Percentiles rank a stretch among this genome's conserved stretches.
These are phyloP conservation scores for Harringtonia aguacate DNA, from an alignment of 2,329 filamentous ascomycete species.

Conservation along the genomic window DNA sequence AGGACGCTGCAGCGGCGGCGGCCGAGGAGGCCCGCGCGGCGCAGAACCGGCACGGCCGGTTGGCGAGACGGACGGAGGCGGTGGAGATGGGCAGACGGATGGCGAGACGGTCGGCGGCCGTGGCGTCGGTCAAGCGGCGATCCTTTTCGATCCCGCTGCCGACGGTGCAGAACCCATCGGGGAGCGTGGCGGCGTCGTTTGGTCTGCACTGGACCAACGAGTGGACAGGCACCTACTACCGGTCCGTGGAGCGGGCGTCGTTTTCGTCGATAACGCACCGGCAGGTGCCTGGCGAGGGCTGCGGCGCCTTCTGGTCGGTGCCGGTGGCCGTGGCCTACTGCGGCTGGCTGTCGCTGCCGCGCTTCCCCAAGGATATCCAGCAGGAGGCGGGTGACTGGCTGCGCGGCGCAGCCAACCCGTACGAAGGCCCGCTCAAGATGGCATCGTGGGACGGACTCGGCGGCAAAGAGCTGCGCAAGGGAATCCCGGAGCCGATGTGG, in stretches of 20 bases:
- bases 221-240: conserved; percentile 7
- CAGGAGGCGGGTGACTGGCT: conserved; percentile 2
- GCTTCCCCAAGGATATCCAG: conserved; percentile 3
- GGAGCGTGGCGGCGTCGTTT: conserved; percentile 1
- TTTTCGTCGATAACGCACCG: conserved; percentile 7
- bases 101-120: too few species aligned
- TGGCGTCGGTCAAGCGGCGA: background rate
- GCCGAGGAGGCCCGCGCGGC: too few species aligned
- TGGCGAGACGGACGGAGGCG: too few species aligned
- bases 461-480: too few species aligned
- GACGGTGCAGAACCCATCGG: background rate
- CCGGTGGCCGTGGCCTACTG: conserved; percentile 7
- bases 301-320: conserved; percentile 12
- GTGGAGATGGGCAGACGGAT: too few species aligned
- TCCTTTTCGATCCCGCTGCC: background rate
- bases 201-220: conserved; percentile 7
- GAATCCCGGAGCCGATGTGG: conserved; percentile 7
- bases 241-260: conserved; percentile 2
- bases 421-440: conserved; percentile 2
- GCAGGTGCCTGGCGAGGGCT: conserved; percentile 11
- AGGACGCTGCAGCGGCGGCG: too few species aligned
- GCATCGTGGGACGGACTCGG: conserved; percentile 1
- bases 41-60: too few species aligned
- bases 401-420: background rate
- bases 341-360: conserved; percentile 7